Evolutionary conservation across 768 basidiomycete genomes (phyloP).

Genomic region (Kwoniella bestiolae): DNA sequence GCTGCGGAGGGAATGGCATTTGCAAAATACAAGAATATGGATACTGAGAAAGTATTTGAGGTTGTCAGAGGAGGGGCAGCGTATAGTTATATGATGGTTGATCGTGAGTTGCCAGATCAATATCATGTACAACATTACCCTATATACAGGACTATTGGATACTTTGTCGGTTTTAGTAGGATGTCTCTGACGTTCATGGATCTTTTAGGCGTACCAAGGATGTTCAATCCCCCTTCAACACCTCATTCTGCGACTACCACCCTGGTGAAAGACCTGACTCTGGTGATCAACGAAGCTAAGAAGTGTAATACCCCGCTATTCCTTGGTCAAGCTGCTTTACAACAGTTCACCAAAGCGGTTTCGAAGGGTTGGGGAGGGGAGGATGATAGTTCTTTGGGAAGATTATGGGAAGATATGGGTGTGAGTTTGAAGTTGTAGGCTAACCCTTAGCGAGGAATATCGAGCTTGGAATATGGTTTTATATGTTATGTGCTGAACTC

Average conservation of each 20-base stretch:
- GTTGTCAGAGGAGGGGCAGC: slow-evolving; percentile 44
- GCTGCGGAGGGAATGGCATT: slow-evolving; percentile 47
- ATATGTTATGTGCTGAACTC: too few species aligned
- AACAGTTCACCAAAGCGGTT: slow-evolving; percentile 37
- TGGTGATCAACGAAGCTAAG: slow-evolving; percentile 48
- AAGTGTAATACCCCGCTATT: slow-evolving; percentile 39
- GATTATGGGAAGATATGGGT: slow-evolving; percentile 43
- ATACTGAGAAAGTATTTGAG: slow-evolving; percentile 40
- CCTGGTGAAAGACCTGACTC: slow-evolving; percentile 43
- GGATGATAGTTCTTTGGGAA: slow-evolving; percentile 40
- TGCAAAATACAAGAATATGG: slow-evolving; percentile 45
- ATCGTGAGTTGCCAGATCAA: slow-evolving; percentile 31
- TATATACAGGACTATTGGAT: too few species aligned
- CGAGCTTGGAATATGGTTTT: too few species aligned
- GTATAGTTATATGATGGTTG: slow-evolving; percentile 38
- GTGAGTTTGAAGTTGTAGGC: slow-evolving; percentile 19
- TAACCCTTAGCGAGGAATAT: too few species aligned
- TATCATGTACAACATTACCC: not conserved
- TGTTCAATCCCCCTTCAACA: slow-evolving; percentile 28
- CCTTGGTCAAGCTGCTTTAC: slow-evolving; percentile 40
- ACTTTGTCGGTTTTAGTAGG: too few species aligned
- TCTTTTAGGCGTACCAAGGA: slow-evolving; percentile 39
- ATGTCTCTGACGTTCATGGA: not conserved
- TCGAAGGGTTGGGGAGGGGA: slow-evolving; percentile 40
- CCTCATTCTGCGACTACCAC: slow-evolving; percentile 30